Evolutionary conservation across 768 basidiomycete genomes (phyloP), one percentile per base, ranked within the genome.

Genomic region (Glaciozyma martinii): DNA sequence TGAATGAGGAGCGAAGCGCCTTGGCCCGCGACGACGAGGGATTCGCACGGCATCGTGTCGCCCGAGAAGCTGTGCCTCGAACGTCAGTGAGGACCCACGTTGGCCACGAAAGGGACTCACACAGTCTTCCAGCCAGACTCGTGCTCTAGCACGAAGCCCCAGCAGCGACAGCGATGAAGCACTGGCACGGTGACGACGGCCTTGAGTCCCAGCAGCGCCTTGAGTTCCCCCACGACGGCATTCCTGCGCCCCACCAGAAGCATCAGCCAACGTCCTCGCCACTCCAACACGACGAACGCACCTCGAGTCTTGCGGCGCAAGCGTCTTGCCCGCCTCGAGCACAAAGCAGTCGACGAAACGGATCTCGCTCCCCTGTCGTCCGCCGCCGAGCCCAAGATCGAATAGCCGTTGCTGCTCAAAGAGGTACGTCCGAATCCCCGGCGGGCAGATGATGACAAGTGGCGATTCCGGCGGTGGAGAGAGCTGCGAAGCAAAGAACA

Each of bases 1-100:
- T 98, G 94, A 40, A 98, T 91, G 49, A 98, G 80, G 2, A 98
- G 78, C 0, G 90, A 90, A 0, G 87, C 86, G 60, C 78, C 76
- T 65, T 79, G 72, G 0, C 88, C 93, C 0, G 83, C 84, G 52
- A 79, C 74, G 29, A 86, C 83, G 6, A 98, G 79, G 32, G 79
- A 79, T 16, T 85, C 78, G 13, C 85, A 83, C 0, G 94, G 92
- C 74, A 82, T 80, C 1, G 93, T 97, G 75, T 98, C 94, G 8
- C 86, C 93, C 5, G 94, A 97, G 74, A 88, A 98, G 27, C 92
- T 94, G 68, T 46, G 2, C 2, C 23, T 13, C 7, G 50, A 23
- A 29, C 7, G 25, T 25, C 3, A 30, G 18, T 16, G 46, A 32
- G 0, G 6, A 19, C 7, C 8, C 25, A 1, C 13, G 19, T 19